Base-by-base conservation (phyloP, 768 basidiomycete genomes). In the Tremella mesenterica region DNA sequence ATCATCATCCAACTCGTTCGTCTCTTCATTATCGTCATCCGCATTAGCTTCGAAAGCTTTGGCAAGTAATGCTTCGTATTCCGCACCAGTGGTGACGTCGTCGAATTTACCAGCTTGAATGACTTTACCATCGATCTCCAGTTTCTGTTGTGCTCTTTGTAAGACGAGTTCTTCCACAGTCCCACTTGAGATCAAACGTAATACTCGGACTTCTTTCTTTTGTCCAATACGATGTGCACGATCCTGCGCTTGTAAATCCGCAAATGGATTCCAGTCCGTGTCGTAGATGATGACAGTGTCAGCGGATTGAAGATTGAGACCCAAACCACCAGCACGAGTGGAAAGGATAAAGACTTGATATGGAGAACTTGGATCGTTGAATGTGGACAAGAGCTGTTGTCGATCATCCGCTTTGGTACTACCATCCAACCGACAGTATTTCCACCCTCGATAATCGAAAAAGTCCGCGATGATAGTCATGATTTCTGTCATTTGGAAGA, bases 401-500 rank as follows among this genome's bases (percentile, higher is more conserved):
- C 91, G 88, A 64, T 92, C 90, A 48, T 96, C 91, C 4, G 91
- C 90, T 75, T 93, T 93, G 20, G 91, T 96, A 12, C 87, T 85
- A 78, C 91, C 91, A 73, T 96, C 91, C n/a, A 96, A 78, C 62
- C 92, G 86, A 48, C 93, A 83, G 72, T 87, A 85, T 63, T 86
- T 85, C 81, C 81, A 88, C 3, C 81, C 80, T 81, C 84, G 82
- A 79, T 84, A 84, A 70, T 85, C 87, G 67, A 95, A 75, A 67
- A 91, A 96, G 65, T 96, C 92, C 65, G 89, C 88, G 83, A 93
- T 89, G 70, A 95, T 91, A 58, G 93, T 88, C 92, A 97, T 95
- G 64, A 96, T 89, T 68, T 90, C 88, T 14, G 92, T 96, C 95
- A 97, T 96, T 75, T 99, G 95, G 84, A 97, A 97, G 82, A 99